Evolutionary conservation across 352 stramenopile species (phyloP).

Genomic region (Albugo candida): DNA sequence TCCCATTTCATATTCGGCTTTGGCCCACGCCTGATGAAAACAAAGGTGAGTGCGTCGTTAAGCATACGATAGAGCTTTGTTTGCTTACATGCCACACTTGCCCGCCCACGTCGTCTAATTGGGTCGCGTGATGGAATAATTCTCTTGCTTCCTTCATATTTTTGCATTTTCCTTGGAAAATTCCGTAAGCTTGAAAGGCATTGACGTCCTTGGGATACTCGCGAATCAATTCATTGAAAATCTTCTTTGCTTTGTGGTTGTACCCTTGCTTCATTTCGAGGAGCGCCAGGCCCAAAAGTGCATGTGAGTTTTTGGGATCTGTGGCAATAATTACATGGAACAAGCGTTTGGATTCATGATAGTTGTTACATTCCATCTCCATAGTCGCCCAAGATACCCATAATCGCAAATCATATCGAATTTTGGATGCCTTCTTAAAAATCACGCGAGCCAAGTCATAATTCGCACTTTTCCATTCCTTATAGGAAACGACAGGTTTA

Average conservation of each 20-base stretch:
- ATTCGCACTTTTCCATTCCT: constrained; percentile 71
- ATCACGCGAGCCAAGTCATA: constrained; percentile 70
- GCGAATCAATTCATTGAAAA: constrained; percentile 28
- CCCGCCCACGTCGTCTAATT: constrained; percentile 28
- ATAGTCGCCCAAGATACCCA: constrained; percentile 77
- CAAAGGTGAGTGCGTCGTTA: background rate
- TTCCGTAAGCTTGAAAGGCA: constrained; percentile 44
- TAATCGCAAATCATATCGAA: constrained; percentile 47
- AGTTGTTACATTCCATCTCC: constrained; percentile 58
- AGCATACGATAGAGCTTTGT: background rate
- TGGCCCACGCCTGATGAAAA: constrained; percentile 25
- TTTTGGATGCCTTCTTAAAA: constrained; percentile 53
- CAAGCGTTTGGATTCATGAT: constrained; percentile 52
- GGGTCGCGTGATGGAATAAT: constrained; percentile 32
- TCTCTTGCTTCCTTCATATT: constrained; percentile 39
- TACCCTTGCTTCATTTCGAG: constrained; percentile 39
- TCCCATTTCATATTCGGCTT: constrained; percentile 60
- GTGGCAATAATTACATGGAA: constrained; percentile 71
- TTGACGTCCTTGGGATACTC: constrained; percentile 44
- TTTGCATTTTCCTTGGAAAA: constrained; percentile 55
- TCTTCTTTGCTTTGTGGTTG: constrained; percentile 28
- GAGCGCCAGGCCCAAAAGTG: constrained; percentile 48
- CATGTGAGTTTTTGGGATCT: constrained; percentile 22
- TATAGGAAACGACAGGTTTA: background rate
- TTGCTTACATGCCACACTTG: constrained; percentile 52